These are phyloP conservation scores for Basidioascus undulatus DNA, from an alignment of 768 basidiomycete species.

Conservation along the genomic window DNA sequence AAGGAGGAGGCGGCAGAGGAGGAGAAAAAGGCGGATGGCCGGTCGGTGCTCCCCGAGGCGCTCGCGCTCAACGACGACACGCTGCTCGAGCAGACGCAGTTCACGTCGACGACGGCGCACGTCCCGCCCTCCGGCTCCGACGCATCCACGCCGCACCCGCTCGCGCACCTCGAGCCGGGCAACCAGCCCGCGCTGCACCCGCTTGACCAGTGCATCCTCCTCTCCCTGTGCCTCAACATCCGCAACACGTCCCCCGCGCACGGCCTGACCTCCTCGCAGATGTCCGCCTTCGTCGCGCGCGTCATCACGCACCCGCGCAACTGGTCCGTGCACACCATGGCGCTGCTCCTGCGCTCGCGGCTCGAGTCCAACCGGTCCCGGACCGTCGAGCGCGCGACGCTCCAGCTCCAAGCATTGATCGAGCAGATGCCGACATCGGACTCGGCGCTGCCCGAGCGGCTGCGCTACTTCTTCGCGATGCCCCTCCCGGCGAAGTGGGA, in stretches of 20 bases:
- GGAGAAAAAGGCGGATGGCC: neutral
- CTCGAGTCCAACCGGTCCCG: slow-evolving; percentile 70
- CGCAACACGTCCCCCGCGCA: slow-evolving; percentile 71
- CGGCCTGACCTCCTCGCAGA: slow-evolving; percentile 75
- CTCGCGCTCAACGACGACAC: slow-evolving; percentile 84
- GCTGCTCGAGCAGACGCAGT: slow-evolving; percentile 76
- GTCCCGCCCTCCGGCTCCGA: slow-evolving; percentile 19
- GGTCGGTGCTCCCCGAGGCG: slow-evolving; percentile 37
- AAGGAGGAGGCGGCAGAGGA: slow-evolving; percentile 3
- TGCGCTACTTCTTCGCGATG: slow-evolving; percentile 56
- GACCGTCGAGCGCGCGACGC: slow-evolving; percentile 72
- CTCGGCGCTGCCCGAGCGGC: slow-evolving; percentile 43
- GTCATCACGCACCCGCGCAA: slow-evolving; percentile 74
- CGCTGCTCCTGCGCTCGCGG: slow-evolving; percentile 72
- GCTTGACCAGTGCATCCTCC: slow-evolving; percentile 76
- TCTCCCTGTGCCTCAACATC: slow-evolving; percentile 71
- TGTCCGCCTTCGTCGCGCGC: slow-evolving; percentile 72
- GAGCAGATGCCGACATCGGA: slow-evolving; percentile 89
- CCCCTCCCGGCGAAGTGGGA: slow-evolving; percentile 79
- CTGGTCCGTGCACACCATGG: slow-evolving; percentile 95
- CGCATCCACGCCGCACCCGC: slow-evolving; percentile 17
- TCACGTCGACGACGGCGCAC: slow-evolving; percentile 57
- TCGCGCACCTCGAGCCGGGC: slow-evolving; percentile 53
- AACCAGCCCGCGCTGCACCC: slow-evolving; percentile 71
- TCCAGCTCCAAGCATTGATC: slow-evolving; percentile 83